Conservation (phyloP, 805 yeast genomes). For the Jamesozyma hellenica region DNA sequence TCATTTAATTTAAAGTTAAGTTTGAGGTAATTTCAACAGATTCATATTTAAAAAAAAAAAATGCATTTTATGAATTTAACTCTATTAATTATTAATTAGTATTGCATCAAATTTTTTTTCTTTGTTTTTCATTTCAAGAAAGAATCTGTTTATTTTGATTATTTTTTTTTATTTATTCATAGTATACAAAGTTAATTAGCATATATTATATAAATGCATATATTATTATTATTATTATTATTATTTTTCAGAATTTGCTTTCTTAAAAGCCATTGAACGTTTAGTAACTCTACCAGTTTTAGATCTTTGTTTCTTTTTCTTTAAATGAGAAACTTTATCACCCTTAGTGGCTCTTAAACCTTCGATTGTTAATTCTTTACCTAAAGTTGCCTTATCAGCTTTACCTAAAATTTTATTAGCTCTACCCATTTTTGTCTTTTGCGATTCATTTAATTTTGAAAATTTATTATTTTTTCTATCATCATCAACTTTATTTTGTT, state of each 20-base stretch:
- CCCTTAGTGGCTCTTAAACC: conserved; percentile 75
- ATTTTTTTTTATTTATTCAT: neutral
- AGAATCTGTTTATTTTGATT: too few relatives aligned
- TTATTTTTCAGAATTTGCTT: conserved; percentile 11
- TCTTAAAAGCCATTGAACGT: conserved; percentile 36
- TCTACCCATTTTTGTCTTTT: conserved; percentile 70
- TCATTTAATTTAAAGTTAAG: too few relatives aligned
- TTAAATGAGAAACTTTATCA: conserved; percentile 46
- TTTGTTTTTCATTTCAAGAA: neutral
- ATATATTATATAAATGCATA: neutral
- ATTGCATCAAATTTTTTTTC: neutral
- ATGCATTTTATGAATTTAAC: too few relatives aligned
- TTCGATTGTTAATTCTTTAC: conserved; percentile 47
- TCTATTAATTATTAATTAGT: too few relatives aligned
- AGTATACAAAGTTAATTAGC: neutral
- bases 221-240: neutral
- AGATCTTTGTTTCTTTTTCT: conserved; percentile 39
- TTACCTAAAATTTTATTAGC: conserved; percentile 67
- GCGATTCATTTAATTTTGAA: conserved; percentile 43
- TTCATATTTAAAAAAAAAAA: too few relatives aligned
- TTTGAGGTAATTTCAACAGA: too few relatives aligned
- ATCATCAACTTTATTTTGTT: conserved; percentile 7
- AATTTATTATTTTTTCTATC: conserved; percentile 22
- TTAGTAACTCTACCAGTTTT: conserved; percentile 39
- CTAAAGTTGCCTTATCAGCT: conserved; percentile 66